Percentiles rank a stretch among this genome's conserved stretches.
These are phyloP conservation scores for Cruciata laevipes DNA, from an alignment of 257 asterid genomes.

Conservation along the genomic window DNA sequence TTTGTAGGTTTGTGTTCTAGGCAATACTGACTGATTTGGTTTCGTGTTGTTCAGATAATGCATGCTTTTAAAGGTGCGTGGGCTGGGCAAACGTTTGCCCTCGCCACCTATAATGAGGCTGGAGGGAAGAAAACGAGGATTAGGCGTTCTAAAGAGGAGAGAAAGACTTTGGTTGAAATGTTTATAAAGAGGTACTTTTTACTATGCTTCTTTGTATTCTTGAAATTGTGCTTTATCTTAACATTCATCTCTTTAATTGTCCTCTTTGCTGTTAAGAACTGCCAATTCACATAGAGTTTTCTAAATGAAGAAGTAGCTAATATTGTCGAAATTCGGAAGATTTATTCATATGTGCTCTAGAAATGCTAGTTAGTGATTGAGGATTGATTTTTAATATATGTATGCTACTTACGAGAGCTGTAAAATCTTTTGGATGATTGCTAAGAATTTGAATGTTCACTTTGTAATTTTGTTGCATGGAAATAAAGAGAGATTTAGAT, in stretches of 20 bases:
- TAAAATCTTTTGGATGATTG: not conserved
- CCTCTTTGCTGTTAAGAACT: not conserved
- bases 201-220: not conserved
- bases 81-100: slow-evolving; percentile 70
- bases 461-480: not conserved
- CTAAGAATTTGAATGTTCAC: not conserved
- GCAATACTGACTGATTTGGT: slow-evolving; percentile 7
- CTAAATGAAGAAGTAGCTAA: not conserved
- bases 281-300: not conserved
- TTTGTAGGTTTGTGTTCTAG: slow-evolving; percentile 11
- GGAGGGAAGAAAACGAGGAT: slow-evolving; percentile 70
- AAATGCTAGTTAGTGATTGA: not conserved
- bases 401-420: not conserved
- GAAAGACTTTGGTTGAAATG: slow-evolving; percentile 75
- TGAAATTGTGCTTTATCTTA: not conserved
- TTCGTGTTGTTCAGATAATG: slow-evolving; percentile 32
- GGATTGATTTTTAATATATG: not conserved
- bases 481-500: not conserved
- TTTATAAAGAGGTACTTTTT: slow-evolving; percentile 62
- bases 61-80: slow-evolving; percentile 56
- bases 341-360: too few relatives aligned
- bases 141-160: slow-evolving; percentile 88
- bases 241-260: not conserved
- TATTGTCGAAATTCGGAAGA: not conserved
- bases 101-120: slow-evolving; percentile 52